These are phyloP conservation scores for Thielaviopsis ethacetica DNA, from an alignment of 2,329 filamentous ascomycete species.

Conservation along the genomic window DNA sequence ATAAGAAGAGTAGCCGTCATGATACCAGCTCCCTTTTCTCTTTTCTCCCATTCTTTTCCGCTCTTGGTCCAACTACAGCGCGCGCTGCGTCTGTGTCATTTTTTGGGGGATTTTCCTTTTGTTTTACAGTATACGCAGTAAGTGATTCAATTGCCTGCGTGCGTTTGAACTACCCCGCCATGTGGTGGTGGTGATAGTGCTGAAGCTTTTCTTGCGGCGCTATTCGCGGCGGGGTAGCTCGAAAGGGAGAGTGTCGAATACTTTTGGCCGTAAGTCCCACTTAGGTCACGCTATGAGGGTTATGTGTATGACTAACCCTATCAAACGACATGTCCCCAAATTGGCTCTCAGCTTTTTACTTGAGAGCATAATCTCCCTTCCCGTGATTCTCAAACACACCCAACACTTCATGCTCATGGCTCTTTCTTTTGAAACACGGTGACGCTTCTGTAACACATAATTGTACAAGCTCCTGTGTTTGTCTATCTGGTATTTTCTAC, in stretches of 20 bases:
- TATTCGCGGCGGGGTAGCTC: not conserved
- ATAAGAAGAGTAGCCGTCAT: not conserved
- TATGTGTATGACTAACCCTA: not conserved
- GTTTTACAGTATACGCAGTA: too few relatives aligned
- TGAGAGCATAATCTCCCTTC: not conserved
- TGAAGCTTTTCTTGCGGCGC: not conserved
- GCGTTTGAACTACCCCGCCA: not conserved
- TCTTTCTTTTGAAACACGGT: not conserved
- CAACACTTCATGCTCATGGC: not conserved
- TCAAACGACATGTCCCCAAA: not conserved
- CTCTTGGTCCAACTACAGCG: not conserved
- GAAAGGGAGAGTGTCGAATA: not conserved
- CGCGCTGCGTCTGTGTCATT: not conserved
- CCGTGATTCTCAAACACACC: not conserved
- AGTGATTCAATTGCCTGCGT: too few relatives aligned
- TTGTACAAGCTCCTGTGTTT: not conserved
- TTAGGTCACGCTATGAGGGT: not conserved
- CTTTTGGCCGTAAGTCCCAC: not conserved
- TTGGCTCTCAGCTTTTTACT: too few relatives aligned
- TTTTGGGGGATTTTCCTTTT: too few relatives aligned
- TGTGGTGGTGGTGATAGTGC: not conserved
- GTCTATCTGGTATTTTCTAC: not conserved
- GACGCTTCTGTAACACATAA: not conserved
- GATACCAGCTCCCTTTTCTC: not conserved
- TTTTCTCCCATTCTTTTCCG: not conserved